phyloP scores from a whole-genome alignment of 1,139 yeast genomes.

The Meyerozyma smithsonii region DNA sequence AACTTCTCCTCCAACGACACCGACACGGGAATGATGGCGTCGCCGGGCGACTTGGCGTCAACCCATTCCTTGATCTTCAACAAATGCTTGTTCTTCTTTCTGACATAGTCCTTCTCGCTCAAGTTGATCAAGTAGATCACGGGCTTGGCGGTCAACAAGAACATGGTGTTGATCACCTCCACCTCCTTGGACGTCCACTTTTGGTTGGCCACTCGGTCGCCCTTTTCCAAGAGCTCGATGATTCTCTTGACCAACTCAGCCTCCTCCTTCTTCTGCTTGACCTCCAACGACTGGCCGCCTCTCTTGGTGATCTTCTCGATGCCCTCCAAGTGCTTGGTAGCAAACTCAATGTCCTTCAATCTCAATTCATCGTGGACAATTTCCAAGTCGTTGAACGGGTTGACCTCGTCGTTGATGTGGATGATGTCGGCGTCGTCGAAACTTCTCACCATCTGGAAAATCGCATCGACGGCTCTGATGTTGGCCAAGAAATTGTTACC shows the following conservation, averaged over 20 bases:
- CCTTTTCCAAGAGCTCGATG: slow-evolving; percentile 70
- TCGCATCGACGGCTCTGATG: slow-evolving; percentile 96
- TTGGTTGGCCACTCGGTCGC: slow-evolving; percentile 89
- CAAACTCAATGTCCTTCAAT: slow-evolving; percentile 94
- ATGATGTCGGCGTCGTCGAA: slow-evolving; percentile 98
- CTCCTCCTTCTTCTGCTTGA: slow-evolving; percentile 91
- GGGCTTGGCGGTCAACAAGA: slow-evolving; percentile 90
- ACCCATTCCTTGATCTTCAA: slow-evolving; percentile 95
- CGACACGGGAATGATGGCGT: slow-evolving; percentile 87
- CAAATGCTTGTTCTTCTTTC: slow-evolving; percentile 97
- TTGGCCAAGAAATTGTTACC: slow-evolving; percentile 98
- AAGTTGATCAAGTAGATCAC: slow-evolving; percentile 91
- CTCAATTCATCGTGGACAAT: slow-evolving; percentile 90
- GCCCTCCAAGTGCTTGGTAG: slow-evolving; percentile 82
- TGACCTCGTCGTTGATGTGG: slow-evolving; percentile 96
- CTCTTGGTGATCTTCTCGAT: slow-evolving; percentile 83
- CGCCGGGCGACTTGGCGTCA: slow-evolving; percentile 91
- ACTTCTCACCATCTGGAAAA: slow-evolving; percentile 96
- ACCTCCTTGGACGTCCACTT: slow-evolving; percentile 88
- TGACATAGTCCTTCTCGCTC: slow-evolving; percentile 88
- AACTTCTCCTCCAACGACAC: slow-evolving; percentile 91
- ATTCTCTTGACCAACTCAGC: slow-evolving; percentile 74
- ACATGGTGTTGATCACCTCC: slow-evolving; percentile 82
- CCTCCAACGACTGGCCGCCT: slow-evolving; percentile 95
- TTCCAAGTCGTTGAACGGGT: slow-evolving; percentile 92